A percentile compares a stretch with the other conserved stretches of the same genome.
Evolutionary conservation across 345 rosid genomes (phyloP).

Genomic region (Noccaea bulbosa): DNA sequence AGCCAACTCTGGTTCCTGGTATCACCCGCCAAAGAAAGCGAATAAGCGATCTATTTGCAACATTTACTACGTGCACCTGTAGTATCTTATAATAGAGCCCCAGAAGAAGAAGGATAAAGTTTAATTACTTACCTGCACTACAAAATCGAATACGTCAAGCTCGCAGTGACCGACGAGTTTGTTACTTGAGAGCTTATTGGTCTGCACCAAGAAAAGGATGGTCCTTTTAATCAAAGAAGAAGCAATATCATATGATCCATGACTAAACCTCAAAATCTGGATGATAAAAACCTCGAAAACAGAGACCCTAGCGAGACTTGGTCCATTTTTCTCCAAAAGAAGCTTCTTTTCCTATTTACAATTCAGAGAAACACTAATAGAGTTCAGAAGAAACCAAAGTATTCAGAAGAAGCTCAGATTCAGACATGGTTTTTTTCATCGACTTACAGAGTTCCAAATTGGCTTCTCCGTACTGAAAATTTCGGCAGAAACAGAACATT

Average conservation of each 20-base stretch:
- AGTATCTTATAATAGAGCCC: no score
- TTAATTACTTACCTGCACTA: conserved; percentile 52
- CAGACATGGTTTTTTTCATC: conserved; percentile 25
- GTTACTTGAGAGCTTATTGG: conserved; percentile 75
- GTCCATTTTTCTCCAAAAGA: conserved; percentile 81
- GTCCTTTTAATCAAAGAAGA: not conserved
- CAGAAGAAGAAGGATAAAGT: no score
- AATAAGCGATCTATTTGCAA: not conserved
- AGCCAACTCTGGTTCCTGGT: conserved; percentile 59
- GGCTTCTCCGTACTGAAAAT: conserved; percentile 82
- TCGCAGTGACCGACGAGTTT: conserved; percentile 84
- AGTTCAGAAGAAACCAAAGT: not conserved
- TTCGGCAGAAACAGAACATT: conserved; percentile 32
- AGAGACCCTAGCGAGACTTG: conserved; percentile 81
- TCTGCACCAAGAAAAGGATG: conserved; percentile 55
- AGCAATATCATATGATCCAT: not conserved
- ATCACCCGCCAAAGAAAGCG: not conserved
- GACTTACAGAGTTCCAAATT: conserved; percentile 82
- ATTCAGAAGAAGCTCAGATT: not conserved
- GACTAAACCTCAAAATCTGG: not conserved
- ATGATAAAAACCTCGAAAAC: conserved; percentile 69
- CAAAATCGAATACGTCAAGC: conserved; percentile 73
- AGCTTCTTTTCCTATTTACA: conserved; percentile 83
- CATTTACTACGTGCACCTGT: no score
- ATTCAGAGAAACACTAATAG: conserved; percentile 12